Evolutionary conservation across 768 basidiomycete species (phyloP).

Genomic region (Rickenella mellea): DNA sequence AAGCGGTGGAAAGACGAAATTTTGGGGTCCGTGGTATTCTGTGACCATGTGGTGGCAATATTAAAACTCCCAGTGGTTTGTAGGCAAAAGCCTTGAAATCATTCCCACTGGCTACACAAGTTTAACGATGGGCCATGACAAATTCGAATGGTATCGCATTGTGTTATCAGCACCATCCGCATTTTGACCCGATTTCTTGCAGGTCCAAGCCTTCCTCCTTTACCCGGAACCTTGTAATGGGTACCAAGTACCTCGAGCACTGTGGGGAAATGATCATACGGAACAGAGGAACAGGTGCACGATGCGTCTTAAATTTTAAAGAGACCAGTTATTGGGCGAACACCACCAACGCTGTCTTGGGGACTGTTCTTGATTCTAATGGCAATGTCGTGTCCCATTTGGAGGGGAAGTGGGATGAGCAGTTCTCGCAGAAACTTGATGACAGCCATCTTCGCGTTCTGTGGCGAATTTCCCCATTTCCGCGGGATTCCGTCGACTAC

Average conservation of each 20-base stretch:
- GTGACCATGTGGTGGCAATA: not conserved
- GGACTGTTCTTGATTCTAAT: constrained; percentile 41
- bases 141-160: constrained; percentile 58
- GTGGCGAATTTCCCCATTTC: constrained; percentile 71
- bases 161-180: not conserved
- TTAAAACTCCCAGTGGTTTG: not conserved
- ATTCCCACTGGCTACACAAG: constrained; percentile 68
- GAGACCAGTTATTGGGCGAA: constrained; percentile 77
- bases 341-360: constrained; percentile 58
- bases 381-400: constrained; percentile 50
- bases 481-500: constrained; percentile 56
- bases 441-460: constrained; percentile 62
- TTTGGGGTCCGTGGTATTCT: constrained; percentile 63
- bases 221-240: constrained; percentile 83
- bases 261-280: constrained; percentile 70
- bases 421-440: constrained; percentile 60
- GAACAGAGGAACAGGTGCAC: constrained; percentile 43
- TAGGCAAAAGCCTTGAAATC: constrained; percentile 85
- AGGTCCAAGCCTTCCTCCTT: constrained; percentile 87
- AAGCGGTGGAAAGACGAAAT: constrained; percentile 78
- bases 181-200: constrained; percentile 1
- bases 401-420: constrained; percentile 90
- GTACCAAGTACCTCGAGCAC: constrained; percentile 86
- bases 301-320: constrained; percentile 76
- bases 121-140: constrained; percentile 56